These are phyloP conservation scores for Acmispon strigosus DNA, from an alignment of 306 rosid genomes.

Conservation along the genomic window DNA sequence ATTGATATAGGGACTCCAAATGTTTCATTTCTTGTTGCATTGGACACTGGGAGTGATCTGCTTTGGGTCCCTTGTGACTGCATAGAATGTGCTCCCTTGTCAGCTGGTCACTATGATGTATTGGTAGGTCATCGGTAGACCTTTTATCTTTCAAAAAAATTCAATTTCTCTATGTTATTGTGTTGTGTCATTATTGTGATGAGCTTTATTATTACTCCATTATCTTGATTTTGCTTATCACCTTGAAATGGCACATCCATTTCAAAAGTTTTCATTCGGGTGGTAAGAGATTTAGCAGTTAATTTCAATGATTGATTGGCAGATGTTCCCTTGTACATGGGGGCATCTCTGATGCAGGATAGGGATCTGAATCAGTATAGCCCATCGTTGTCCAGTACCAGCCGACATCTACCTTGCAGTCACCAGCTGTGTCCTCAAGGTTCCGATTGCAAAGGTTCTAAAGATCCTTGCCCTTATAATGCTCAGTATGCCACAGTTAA, in stretches of 20 bases:
- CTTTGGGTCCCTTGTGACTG: slow-evolving; percentile 96
- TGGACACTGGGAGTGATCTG: slow-evolving; percentile 83
- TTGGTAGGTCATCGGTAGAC: slow-evolving; percentile 48
- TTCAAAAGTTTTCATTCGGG: slow-evolving; percentile 8
- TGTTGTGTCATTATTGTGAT: background rate
- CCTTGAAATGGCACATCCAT: background rate
- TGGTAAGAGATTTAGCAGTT: slow-evolving; percentile 66
- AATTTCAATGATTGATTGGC: slow-evolving; percentile 87
- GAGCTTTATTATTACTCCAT: background rate
- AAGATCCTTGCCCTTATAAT: slow-evolving; percentile 60
- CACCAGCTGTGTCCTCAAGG: slow-evolving; percentile 51
- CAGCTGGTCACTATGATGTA: slow-evolving; percentile 45
- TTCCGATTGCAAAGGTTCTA: slow-evolving; percentile 47
- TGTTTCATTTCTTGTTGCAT: slow-evolving; percentile 83
- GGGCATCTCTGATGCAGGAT: slow-evolving; percentile 97
- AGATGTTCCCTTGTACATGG: slow-evolving; percentile 78
- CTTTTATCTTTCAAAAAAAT: background rate
- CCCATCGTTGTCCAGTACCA: slow-evolving; percentile 66
- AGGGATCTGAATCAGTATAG: slow-evolving; percentile 71
- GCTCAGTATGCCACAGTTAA: slow-evolving; percentile 35
- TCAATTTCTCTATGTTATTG: background rate
- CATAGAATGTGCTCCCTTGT: slow-evolving; percentile 75
- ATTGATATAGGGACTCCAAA: slow-evolving; percentile 86
- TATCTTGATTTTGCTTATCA: background rate
- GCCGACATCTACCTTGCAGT: slow-evolving; percentile 66